phyloP scores from a whole-genome alignment of 371 early-diverging fungal species.

The Rhizomucor pusillus region DNA sequence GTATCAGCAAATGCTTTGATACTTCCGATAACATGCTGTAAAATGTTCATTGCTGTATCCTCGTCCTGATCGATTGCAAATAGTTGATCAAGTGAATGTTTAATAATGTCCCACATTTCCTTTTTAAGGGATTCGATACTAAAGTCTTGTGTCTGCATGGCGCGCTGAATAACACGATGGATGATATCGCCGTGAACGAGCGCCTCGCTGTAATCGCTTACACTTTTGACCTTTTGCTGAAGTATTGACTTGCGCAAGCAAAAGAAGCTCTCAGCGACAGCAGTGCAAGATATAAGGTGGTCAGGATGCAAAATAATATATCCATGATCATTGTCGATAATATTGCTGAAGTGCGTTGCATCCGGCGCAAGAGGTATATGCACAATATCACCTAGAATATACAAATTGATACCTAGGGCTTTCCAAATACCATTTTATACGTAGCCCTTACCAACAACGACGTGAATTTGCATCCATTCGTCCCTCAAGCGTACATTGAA shows the following conservation, averaged over 20 bases:
- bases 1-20: slow-evolving; percentile 16
- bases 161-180: slow-evolving; percentile 78
- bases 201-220: slow-evolving; percentile 51
- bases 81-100: slow-evolving; percentile 53
- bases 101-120: slow-evolving; percentile 46
- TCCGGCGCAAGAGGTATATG: slow-evolving; percentile 38
- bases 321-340: slow-evolving; percentile 49
- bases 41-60: slow-evolving; percentile 33
- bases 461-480: slow-evolving; percentile 41
- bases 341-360: slow-evolving; percentile 16
- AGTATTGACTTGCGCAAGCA: slow-evolving; percentile 81
- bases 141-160: slow-evolving; percentile 57
- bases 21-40: slow-evolving; percentile 39
- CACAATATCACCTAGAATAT: slow-evolving; percentile 54
- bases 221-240: slow-evolving; percentile 54
- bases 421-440: background rate
- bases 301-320: slow-evolving; percentile 82
- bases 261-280: slow-evolving; percentile 67
- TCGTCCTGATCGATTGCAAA: slow-evolving; percentile 66
- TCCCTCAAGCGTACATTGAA: slow-evolving; percentile 31
- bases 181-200: slow-evolving; percentile 77
- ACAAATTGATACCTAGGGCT: too few species aligned
- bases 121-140: slow-evolving; percentile 37
- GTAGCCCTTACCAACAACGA: slow-evolving; percentile 17
- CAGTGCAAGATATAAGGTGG: slow-evolving; percentile 71